Base-by-base conservation (phyloP, 805 yeast genomes). In the Metschnikowia vanudenii region DNA sequence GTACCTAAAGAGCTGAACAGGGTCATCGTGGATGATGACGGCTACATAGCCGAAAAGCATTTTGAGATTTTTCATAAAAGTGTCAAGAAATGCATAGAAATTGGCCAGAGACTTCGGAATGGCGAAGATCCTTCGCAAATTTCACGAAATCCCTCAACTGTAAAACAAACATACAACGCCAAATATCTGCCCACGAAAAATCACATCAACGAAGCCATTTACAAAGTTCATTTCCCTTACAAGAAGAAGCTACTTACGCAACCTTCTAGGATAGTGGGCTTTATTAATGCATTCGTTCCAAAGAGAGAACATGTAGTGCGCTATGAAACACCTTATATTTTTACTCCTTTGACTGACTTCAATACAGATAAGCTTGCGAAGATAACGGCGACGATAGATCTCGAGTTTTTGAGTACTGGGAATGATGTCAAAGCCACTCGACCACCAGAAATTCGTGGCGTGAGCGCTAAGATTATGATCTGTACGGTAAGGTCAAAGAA, bases 401-500 rank as follows among this genome's bases (percentile, higher is more conserved):
- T 54, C 32, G 45, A 47, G 32, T 50, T 42, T 28, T 4, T 24
- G 16, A 30, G 41, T 37, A 38, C 40, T 3, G 54, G 48, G 38
- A 19, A 34, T 9, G 51, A 48, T 17, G 29, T 22, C 17, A 47
- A 46, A 22, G 34, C 29, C 26, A 30, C 32, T 17, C 35, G 41
- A 13, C 56, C 56, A 7, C 59, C 59, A 3, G 58, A 54, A 22
- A 45, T 54, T 34, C 47, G 43, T 14, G 47, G 47, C 16, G 28
- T 55, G 16, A 28, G 46, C 13, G 58, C 56, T 4, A 51, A 54
- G 31, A 29, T 55, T 11, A 53, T 49, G 22, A 39, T 45, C 6
- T 52, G 58, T 39, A 54, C 58, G 3, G 49, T 64, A 14, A 54
- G 61, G 36, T 65, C 75, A 1, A 58, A 61, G 12, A 59, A 62